A percentile compares a stretch with the other conserved stretches of the same genome.
These are phyloP conservation scores for Alternaria dauci DNA, from an alignment of 2,329 filamentous ascomycete species.

Conservation along the genomic window DNA sequence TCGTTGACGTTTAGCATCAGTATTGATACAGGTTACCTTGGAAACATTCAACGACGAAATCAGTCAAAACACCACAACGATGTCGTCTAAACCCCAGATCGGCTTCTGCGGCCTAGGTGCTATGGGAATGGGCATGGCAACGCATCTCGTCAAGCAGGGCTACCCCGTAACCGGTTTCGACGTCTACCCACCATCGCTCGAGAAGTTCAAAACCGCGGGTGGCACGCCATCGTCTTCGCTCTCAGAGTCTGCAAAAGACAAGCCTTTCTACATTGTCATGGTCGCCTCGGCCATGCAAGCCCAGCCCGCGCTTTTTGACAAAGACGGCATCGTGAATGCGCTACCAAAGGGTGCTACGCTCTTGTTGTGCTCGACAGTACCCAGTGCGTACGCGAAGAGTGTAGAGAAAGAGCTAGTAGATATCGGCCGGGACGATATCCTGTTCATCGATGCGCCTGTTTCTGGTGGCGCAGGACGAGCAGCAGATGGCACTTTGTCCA, in stretches of 20 bases:
- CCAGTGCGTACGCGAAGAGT: constrained; percentile 69
- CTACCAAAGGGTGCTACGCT: constrained; percentile 68
- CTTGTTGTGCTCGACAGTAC: constrained; percentile 74
- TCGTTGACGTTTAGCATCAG: not conserved
- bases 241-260: constrained; percentile 67
- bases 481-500: constrained; percentile 75
- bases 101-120: constrained; percentile 79
- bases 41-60: not conserved
- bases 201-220: constrained; percentile 70
- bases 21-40: not conserved
- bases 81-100: constrained; percentile 58
- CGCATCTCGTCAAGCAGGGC: constrained; percentile 72
- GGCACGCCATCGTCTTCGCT: constrained; percentile 68
- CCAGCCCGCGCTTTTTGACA: constrained; percentile 70
- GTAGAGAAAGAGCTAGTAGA: constrained; percentile 66
- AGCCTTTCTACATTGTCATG: constrained; percentile 74
- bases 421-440: constrained; percentile 67
- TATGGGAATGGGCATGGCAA: constrained; percentile 86
- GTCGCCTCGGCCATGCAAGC: constrained; percentile 77
- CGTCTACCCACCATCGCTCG: constrained; percentile 71
- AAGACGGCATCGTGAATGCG: constrained; percentile 58
- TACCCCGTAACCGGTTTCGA: constrained; percentile 76
- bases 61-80: constrained; percentile 13
- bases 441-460: constrained; percentile 75
- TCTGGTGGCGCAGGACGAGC: constrained; percentile 74